phyloP scores from a whole-genome alignment of 257 asterid species.

The Lithospermum erythrorhizon region DNA sequence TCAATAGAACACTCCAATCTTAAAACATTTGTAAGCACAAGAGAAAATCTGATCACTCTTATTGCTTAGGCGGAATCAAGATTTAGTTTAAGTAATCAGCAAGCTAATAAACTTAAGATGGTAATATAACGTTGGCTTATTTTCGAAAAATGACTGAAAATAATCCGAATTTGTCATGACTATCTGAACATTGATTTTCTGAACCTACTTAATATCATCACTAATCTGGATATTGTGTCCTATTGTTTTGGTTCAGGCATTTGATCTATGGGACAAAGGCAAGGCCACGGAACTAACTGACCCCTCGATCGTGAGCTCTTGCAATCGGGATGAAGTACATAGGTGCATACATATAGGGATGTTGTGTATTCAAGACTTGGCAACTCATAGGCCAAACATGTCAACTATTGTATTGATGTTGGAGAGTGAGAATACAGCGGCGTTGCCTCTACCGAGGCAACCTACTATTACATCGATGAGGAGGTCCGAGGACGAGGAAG shows the following conservation, averaged over 20 bases:
- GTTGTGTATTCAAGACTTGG: slow-evolving; percentile 72
- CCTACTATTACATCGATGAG: slow-evolving; percentile 53
- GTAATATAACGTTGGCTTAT: not conserved
- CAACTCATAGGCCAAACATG: slow-evolving; percentile 57
- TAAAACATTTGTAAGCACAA: slow-evolving; percentile 54
- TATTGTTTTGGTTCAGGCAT: slow-evolving; percentile 32
- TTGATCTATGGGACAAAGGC: slow-evolving; percentile 64
- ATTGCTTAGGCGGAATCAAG: too few relatives aligned
- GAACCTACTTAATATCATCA: not conserved
- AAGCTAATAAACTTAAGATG: not conserved
- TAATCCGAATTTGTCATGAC: too few relatives aligned
- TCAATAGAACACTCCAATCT: slow-evolving; percentile 39
- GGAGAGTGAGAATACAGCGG: slow-evolving; percentile 36
- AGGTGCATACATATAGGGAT: slow-evolving; percentile 65
- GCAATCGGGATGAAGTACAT: slow-evolving; percentile 29
- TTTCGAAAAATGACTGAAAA: too few relatives aligned
- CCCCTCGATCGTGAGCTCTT: slow-evolving; percentile 24
- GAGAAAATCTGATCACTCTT: not conserved
- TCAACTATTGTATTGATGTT: slow-evolving; percentile 57
- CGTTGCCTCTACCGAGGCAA: slow-evolving; percentile 48
- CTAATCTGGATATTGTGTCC: not conserved
- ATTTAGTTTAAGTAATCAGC: too few relatives aligned
- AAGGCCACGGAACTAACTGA: slow-evolving; percentile 48
- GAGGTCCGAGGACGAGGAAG: slow-evolving; percentile 25
- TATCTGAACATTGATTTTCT: not conserved